Base-by-base conservation (phyloP, 73 alveolate species). In the Symbiodinium pilosum region DNA sequence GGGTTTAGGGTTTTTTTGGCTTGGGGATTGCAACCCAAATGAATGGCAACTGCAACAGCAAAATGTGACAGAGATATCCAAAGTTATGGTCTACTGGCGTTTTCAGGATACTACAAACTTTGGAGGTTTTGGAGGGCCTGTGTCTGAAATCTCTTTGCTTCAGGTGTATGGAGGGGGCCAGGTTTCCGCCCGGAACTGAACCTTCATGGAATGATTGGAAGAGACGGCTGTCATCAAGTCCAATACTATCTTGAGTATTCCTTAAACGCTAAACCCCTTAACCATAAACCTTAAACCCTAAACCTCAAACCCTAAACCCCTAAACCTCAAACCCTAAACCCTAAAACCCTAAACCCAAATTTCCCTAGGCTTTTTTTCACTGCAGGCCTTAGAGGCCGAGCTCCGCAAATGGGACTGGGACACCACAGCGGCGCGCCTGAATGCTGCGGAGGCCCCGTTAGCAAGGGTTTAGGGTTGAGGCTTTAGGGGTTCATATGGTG, bases 331-430 rank as follows among this genome's bases (percentile, higher is more conserved):
- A n/a, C n/a, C n/a, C n/a, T n/a, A n/a, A n/a, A n/a, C n/a, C n/a
- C n/a, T n/a, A n/a, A n/a, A n/a, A n/a, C n/a, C n/a, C n/a, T n/a
- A n/a, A n/a, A n/a, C n/a, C n/a, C n/a, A n/a, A n/a, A n/a, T n/a
- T n/a, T n/a, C n/a, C n/a, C n/a, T n/a, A n/a, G n/a, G n/a, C n/a
- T n/a, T n/a, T n/a, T n/a, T n/a, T n/a, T n/a, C n/a, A n/a, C n/a
- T n/a, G n/a, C 38, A 64, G 81, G 81, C 81, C 38, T 64, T 64
- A 38, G 81, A 64, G 38, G 81, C 81, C 24, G 81, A 64, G 81
- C 81, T 64, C 39, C 81, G 81, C 81, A 64, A 64, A 38, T 64
- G 81, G 81, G 81, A 64, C 41, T 28, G 81, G 81, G 81, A 64
- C 81, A 64, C 81, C 81, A 64, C 81, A 12, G 30, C 81, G 30